Conservation (phyloP, 352 stramenopile genomes). For the Pythium coloratum region DNA sequence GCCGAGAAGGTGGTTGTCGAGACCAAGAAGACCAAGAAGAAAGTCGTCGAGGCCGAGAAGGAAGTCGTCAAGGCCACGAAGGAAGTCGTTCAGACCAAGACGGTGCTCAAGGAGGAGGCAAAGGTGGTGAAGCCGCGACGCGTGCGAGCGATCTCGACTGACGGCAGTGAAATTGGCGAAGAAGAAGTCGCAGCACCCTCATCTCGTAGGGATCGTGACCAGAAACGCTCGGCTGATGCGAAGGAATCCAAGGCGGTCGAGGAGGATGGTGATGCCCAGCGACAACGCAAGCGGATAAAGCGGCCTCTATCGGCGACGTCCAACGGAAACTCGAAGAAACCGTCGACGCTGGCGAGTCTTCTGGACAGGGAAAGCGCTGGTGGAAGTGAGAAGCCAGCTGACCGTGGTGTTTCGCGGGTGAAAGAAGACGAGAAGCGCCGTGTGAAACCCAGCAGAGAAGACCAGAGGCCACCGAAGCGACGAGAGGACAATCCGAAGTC, state of each 20-base stretch:
- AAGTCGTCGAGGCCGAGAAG: not conserved
- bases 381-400: not conserved
- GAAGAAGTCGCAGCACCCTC: not conserved
- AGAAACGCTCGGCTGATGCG: not conserved
- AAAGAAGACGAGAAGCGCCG: not conserved
- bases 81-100: not conserved
- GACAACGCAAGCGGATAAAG: conserved; percentile 20
- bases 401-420: not conserved
- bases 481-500: not conserved
- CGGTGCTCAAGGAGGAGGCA: not conserved
- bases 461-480: not conserved
- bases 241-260: not conserved
- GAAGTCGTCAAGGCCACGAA: not conserved
- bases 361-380: conserved; percentile 6
- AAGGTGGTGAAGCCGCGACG: not conserved
- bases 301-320: conserved; percentile 7
- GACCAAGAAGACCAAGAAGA: not conserved
- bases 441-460: not conserved
- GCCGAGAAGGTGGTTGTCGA: not conserved
- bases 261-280: conserved; percentile 1
- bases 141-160: conserved; percentile 1
- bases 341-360: not conserved
- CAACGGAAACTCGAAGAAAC: conserved; percentile 4
- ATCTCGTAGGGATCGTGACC: not conserved
- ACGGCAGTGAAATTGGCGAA: conserved; percentile 7